Base-by-base conservation (phyloP, 2,329 filamentous ascomycete species). In the Sarocladiaceae sp. region DNA sequence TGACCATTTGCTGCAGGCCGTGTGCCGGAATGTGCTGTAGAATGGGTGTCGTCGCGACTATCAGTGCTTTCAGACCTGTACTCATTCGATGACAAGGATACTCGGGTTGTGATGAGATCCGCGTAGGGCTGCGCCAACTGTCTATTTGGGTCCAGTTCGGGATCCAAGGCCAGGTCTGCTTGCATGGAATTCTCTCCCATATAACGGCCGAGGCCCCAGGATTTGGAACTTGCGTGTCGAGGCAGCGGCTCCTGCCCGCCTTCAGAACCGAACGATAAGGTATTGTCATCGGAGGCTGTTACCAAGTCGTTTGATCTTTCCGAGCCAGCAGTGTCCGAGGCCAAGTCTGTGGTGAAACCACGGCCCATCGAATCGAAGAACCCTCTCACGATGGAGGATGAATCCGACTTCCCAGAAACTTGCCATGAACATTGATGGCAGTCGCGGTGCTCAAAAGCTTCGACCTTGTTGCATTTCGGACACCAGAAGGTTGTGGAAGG, bases 401-500 rank as follows among this genome's bases (percentile, higher is more conserved):
- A 76, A 59, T 73, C 77, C 60, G 69, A 72, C 59, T 77, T 69
- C 64, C 75, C 77, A 6, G 75, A 79, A 3, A 73, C 71, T 33
- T 77, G 75, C n/a, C 71, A 71, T 17, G 75, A 61, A 57, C 75
- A 80, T 35, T 71, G 69, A 52, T 72, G 74, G 65, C 76, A 79
- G 59, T 74, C 72, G 4, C 13, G 66, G 57, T 69, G 65, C 56
- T 81, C 76, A 62, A 80, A 79, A 33, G 69, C 68, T 60, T 82
- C 78, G 52, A 75, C 67, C 58, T 71, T 72, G 60, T 69, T 73
- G 59, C 79, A 79, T 33, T 80, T 73, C 59, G 77, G 80, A 60
- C 78, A 82, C 68, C 76, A 74, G 57, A 81, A 82, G 66, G 81
- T 75, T 53, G 76, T 75, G 3, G 69, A 70, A 23, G 68, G 61